phyloP scores from a whole-genome alignment of 2,329 filamentous ascomycete species.

The Huntiella bhutanensis region DNA sequence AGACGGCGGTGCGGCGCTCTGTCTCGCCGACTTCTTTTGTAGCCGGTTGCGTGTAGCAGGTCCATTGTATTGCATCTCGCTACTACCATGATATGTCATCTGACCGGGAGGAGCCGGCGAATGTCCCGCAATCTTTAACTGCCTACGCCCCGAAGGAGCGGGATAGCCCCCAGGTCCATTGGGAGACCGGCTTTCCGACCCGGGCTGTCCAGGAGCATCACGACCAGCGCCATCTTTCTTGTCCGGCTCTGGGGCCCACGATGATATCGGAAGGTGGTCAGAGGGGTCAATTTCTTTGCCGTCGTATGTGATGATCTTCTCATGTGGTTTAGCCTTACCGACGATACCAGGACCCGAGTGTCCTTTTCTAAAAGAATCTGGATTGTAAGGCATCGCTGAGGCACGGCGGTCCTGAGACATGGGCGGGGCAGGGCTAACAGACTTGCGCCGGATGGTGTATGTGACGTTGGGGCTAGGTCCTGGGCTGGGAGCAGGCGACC shows the following conservation, averaged over 20 bases:
- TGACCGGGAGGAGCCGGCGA: slow-evolving; percentile 23
- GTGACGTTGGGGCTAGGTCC: slow-evolving; percentile 23
- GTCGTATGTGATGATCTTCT: slow-evolving; percentile 58
- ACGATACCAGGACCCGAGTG: background rate
- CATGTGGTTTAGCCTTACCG: slow-evolving; percentile 20
- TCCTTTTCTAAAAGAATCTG: slow-evolving; percentile 50
- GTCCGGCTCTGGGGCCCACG: slow-evolving; percentile 61
- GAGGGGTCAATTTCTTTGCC: slow-evolving; percentile 63
- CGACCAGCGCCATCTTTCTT: slow-evolving; percentile 16
- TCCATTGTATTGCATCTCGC: slow-evolving; percentile 16
- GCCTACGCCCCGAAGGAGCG: slow-evolving; percentile 21
- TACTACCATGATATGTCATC: slow-evolving; percentile 11
- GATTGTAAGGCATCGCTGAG: slow-evolving; percentile 51
- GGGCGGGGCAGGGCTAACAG: slow-evolving; percentile 50
- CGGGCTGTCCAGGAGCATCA: slow-evolving; percentile 18
- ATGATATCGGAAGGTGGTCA: slow-evolving; percentile 58
- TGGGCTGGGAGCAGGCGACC: slow-evolving; percentile 6
- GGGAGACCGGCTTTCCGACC: slow-evolving; percentile 24
- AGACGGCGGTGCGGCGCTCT: slow-evolving; percentile 22
- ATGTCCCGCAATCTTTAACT: slow-evolving; percentile 30
- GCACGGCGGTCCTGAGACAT: slow-evolving; percentile 28
- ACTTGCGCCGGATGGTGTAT: slow-evolving; percentile 48
- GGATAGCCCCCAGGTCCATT: slow-evolving; percentile 25
- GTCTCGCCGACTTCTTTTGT: slow-evolving; percentile 41
- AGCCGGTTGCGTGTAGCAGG: slow-evolving; percentile 31